Base-by-base conservation (phyloP, 768 basidiomycete genomes). In the Leccinum longicurvipes region DNA sequence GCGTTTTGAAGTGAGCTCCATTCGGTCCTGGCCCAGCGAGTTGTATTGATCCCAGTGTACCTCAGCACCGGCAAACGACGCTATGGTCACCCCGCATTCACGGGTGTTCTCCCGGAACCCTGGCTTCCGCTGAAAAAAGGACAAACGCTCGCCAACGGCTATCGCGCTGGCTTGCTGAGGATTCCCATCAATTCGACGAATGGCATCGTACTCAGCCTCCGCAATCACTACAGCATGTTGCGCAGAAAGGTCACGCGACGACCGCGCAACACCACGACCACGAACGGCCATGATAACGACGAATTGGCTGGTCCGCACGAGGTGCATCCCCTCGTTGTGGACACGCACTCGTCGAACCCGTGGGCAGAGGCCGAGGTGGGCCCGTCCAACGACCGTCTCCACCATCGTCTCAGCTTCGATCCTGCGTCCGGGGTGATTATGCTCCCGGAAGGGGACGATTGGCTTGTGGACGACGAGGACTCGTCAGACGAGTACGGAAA, bases 11-110 rank as follows among this genome's bases (percentile, higher is more conserved):
- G 91, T 92, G 68, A 62, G 77, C 63, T 23, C 6, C 32, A 44
- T 19, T 47, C 11, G 23, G 21, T 12, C 14, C 11, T 23, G 12
- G 17, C 39, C 27, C 1, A 25, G 32, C 19, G 31, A 14, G 8
- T 24, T 6, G 15, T 11, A 21, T 45, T 64, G 55, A 63, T 58
- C 47, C 50, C 24, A 41, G 14, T 27, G 42, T 41, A 11, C 5
- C 36, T 31, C 58, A 93, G 91, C 68, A 97, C 94, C n/a, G 93
- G 93, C 10, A 93, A 95, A 70, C 78, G 91, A 49, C 85, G 95
- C 41, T 98, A 98, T 63, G 94, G 91, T 0, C 96, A 98, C 68
- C 96, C 96, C 4, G 96, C 93, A 1, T 79, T 98, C 21, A 92
- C 88, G n/a, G 96, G 96, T 2, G 82, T 90, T 4, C 81, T 98